A percentile compares a stretch with the other conserved stretches of the same genome.
Conservation (phyloP, 352 stramenopile species). For the Pythium guiyangense region DNA sequence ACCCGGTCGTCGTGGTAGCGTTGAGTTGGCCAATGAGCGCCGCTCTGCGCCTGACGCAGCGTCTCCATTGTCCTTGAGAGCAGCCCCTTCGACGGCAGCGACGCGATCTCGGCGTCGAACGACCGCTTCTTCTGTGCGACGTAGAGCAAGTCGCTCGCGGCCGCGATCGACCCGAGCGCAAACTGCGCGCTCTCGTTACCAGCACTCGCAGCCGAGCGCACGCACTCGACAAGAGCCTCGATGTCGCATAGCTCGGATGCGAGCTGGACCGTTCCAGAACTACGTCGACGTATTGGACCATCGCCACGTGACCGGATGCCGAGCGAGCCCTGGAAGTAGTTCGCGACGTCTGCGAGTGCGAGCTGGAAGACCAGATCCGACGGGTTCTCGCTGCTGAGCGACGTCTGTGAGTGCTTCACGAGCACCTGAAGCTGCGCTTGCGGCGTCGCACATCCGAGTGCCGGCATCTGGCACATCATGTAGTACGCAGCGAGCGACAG, state of each 20-base stretch:
- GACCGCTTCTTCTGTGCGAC: too few relatives aligned
- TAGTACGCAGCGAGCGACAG: constrained; percentile 20
- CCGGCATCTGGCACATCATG: constrained; percentile 16
- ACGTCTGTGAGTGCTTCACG: neutral
- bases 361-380: neutral
- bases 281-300: neutral
- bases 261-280: constrained; percentile 1
- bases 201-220: too few relatives aligned
- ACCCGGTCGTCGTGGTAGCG: too few relatives aligned
- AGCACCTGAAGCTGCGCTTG: constrained; percentile 1
- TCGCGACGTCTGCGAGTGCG: constrained; percentile 4
- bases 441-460: constrained; percentile 2
- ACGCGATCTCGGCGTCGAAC: too few relatives aligned
- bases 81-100: too few relatives aligned
- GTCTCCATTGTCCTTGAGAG: too few relatives aligned
- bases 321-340: constrained; percentile 12
- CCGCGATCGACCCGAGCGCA: too few relatives aligned
- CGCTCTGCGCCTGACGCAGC: too few relatives aligned
- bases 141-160: too few relatives aligned
- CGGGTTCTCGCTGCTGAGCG: neutral
- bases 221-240: too few relatives aligned
- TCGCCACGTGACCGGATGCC: constrained; percentile 5
- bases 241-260: constrained; percentile 7
- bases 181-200: too few relatives aligned
- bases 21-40: too few relatives aligned